These are phyloP conservation scores for Fusarium albidum DNA, from an alignment of 2,329 filamentous ascomycete genomes.

Conservation along the genomic window DNA sequence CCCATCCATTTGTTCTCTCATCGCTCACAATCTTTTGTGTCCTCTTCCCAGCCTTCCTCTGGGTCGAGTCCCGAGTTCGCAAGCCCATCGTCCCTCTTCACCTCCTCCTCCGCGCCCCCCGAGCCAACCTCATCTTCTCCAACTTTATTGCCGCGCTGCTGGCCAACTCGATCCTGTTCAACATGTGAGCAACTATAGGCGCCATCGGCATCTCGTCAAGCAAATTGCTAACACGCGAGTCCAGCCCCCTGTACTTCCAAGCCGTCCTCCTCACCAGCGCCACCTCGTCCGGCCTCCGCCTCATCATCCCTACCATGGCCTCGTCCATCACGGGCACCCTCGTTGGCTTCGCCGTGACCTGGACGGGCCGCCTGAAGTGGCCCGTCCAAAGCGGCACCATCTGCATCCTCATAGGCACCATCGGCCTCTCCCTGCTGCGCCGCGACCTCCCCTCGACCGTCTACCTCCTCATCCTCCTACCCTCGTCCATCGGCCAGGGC, in stretches of 20 bases:
- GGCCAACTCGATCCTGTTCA: constrained; percentile 66
- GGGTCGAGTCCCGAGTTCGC: constrained; percentile 57
- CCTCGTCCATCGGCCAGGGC: constrained; percentile 65
- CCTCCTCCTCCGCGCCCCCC: constrained; percentile 58
- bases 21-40: constrained; percentile 58
- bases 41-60: constrained; percentile 60
- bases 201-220: neutral
- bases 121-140: constrained; percentile 65
- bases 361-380: constrained; percentile 66
- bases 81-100: constrained; percentile 68
- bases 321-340: constrained; percentile 62
- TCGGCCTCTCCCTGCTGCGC: constrained; percentile 58
- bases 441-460: constrained; percentile 58
- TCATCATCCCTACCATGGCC: constrained; percentile 69
- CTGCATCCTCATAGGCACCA: constrained; percentile 59
- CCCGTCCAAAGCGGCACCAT: constrained; percentile 61
- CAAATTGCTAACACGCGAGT: neutral
- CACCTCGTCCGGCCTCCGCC: constrained; percentile 75
- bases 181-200: constrained; percentile 53
- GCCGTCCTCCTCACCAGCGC: constrained; percentile 75
- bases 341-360: constrained; percentile 70
- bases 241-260: constrained; percentile 77
- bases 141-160: constrained; percentile 62
- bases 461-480: constrained; percentile 66
- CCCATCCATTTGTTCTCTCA: constrained; percentile 64